Base-by-base conservation (phyloP, 306 rosid species). In the Biancaea sappan region DNA sequence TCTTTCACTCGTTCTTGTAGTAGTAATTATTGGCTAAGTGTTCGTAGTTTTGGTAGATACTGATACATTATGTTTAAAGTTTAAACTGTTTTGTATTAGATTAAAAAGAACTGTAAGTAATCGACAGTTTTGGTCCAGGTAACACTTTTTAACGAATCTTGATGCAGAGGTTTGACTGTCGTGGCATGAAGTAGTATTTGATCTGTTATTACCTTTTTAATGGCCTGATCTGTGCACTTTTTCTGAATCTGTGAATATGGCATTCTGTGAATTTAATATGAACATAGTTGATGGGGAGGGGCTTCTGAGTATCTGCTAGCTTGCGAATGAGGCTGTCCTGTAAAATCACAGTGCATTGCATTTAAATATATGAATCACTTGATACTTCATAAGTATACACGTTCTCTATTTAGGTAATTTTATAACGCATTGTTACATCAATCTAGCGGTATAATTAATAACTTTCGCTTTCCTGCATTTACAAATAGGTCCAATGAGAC, bases 231-330 rank as follows among this genome's bases (percentile, higher is more conserved):
- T 38, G 41, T 11, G 7, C 29, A 9, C 16, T 26, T 54, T 5
- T 19, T 52, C 22, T 21, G 32, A 25, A 38, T 71, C 19, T 19
- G 5, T 12, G 56, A 65, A 65, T 50, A 2, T 25, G 48, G 15
- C 13, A 19, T 31, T 66, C 28, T 66, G 74, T 66, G 43, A 56
- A 53, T 66, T 41, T 75, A n/a, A n/a, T 40, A 48, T 37, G 21
- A 8, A 52, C 14, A 18, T 44, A 12, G 16, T 47, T n/a, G 8
- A 22, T 54, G 32, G 28, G 2, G 15, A 52, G 47, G 28, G 19
- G 12, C 2, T 18, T 53, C 8, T 15, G 35, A 22, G 41, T 47
- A 13, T 29, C 32, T 53, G 26, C 37, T 52, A 15, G 7, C 69
- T 57, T 68, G 4, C 56, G 47, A 9, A 47, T 0, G 4, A 26